phyloP scores from a whole-genome alignment of 164 flowering plant genomes.

The Akebia trifoliata region DNA sequence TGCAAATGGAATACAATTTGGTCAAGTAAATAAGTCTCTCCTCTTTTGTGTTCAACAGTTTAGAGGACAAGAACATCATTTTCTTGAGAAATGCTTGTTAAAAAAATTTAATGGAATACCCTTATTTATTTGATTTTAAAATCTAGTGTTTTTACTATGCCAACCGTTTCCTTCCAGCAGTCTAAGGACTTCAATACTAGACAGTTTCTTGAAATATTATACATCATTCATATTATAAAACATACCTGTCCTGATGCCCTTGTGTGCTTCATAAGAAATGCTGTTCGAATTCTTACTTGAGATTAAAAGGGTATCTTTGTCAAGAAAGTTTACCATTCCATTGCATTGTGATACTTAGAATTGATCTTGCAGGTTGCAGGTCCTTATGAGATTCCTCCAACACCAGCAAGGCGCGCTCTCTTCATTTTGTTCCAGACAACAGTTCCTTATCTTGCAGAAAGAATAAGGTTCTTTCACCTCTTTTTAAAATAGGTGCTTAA shows the following conservation, averaged over 20 bases:
- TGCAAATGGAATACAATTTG: too few species aligned
- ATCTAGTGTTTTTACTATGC: background rate
- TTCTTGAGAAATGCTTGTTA: too few species aligned
- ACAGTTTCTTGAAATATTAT: background rate
- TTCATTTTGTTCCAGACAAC: slow-evolving; percentile 85
- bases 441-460: slow-evolving; percentile 96
- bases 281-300: too few species aligned
- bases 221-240: background rate
- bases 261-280: too few species aligned
- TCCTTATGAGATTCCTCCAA: slow-evolving; percentile 77
- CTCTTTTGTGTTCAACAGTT: too few species aligned
- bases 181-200: background rate
- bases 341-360: background rate
- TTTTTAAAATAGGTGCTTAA: background rate
- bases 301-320: background rate
- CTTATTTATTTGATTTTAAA: background rate
- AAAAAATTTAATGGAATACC: too few species aligned
- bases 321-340: background rate
- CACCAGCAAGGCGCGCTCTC: slow-evolving; percentile 91
- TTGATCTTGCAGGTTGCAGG: slow-evolving; percentile 64
- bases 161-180: background rate
- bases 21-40: too few species aligned
- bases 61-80: too few species aligned
- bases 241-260: background rate
- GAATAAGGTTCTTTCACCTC: slow-evolving; percentile 54